Evolutionary conservation across 352 stramenopile genomes (phyloP).

Genomic region (Blastocystis sp.): DNA sequence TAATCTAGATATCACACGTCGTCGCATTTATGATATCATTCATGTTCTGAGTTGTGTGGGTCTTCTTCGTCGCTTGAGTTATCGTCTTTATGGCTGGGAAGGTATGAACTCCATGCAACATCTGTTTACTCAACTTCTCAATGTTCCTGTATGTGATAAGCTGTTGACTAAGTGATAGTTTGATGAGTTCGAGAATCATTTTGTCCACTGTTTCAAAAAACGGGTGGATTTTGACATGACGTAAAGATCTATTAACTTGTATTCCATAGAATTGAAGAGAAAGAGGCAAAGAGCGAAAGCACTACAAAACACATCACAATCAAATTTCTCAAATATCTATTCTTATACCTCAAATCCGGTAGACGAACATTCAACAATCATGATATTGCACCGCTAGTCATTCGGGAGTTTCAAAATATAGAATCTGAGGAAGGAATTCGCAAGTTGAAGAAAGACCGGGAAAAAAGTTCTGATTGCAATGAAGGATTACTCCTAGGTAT

Average conservation of each 20-base stretch:
- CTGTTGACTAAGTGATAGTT: background rate
- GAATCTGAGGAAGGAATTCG: background rate
- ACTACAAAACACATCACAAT: conserved; percentile 59
- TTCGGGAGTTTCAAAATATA: background rate
- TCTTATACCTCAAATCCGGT: conserved; percentile 52
- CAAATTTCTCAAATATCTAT: conserved; percentile 65
- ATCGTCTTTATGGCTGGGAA: conserved; percentile 46
- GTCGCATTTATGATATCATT: conserved; percentile 66
- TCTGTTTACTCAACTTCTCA: background rate
- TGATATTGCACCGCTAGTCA: conserved; percentile 30
- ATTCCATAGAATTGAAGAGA: background rate
- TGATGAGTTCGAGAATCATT: conserved; percentile 22
- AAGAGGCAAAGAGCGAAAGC: background rate
- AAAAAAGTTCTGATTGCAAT: background rate
- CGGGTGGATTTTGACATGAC: background rate
- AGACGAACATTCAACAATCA: conserved; percentile 52
- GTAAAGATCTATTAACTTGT: no score
- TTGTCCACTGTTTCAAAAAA: conserved; percentile 51
- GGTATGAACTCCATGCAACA: conserved; percentile 9
- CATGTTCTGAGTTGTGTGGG: conserved; percentile 31
- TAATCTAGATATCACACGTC: conserved; percentile 27
- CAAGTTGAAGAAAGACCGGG: background rate
- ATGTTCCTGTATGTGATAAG: background rate
- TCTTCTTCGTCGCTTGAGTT: conserved; percentile 12
- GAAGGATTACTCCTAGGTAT: background rate